Evolutionary conservation across 805 yeast genomes (phyloP).

Genomic region (Nematodospora valgi): DNA sequence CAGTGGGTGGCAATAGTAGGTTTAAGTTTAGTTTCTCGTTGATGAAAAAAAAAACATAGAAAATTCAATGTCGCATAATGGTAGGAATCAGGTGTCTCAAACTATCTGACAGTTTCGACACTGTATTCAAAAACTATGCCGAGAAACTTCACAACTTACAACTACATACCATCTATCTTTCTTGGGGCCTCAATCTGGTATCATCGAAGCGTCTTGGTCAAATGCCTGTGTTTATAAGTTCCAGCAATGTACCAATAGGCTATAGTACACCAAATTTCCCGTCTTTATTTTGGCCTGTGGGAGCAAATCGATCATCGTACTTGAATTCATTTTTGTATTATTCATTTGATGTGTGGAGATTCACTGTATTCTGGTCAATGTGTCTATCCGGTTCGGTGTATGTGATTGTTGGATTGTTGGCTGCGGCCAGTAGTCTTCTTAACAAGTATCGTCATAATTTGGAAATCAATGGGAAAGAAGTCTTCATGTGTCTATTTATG

Average conservation of each 20-base stretch:
- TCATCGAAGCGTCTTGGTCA: background rate
- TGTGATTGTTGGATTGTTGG: slow-evolving; percentile 59
- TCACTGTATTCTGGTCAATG: slow-evolving; percentile 79
- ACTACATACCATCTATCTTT: too few relatives aligned
- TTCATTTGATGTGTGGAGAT: slow-evolving; percentile 72
- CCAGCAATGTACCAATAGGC: slow-evolving; percentile 70
- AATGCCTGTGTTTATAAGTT: slow-evolving; percentile 28
- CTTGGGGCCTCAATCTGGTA: too few relatives aligned
- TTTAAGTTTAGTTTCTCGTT: background rate
- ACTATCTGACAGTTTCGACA: too few relatives aligned
- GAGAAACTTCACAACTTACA: too few relatives aligned
- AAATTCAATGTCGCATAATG: too few relatives aligned
- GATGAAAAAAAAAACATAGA: slow-evolving; percentile 2
- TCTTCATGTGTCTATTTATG: slow-evolving; percentile 1
- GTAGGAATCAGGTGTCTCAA: too few relatives aligned
- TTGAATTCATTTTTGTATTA: slow-evolving; percentile 61
- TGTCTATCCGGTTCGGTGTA: slow-evolving; percentile 65
- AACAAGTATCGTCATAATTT: slow-evolving; percentile 18
- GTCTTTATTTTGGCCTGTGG: slow-evolving; percentile 70
- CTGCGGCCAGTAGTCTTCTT: slow-evolving; percentile 30
- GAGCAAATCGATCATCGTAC: slow-evolving; percentile 33
- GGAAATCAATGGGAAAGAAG: slow-evolving; percentile 3
- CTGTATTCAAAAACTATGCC: too few relatives aligned
- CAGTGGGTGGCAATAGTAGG: slow-evolving; percentile 5
- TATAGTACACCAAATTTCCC: slow-evolving; percentile 80